Conservation (phyloP, 768 basidiomycete genomes). For the Leucogyrophana mollusca region DNA sequence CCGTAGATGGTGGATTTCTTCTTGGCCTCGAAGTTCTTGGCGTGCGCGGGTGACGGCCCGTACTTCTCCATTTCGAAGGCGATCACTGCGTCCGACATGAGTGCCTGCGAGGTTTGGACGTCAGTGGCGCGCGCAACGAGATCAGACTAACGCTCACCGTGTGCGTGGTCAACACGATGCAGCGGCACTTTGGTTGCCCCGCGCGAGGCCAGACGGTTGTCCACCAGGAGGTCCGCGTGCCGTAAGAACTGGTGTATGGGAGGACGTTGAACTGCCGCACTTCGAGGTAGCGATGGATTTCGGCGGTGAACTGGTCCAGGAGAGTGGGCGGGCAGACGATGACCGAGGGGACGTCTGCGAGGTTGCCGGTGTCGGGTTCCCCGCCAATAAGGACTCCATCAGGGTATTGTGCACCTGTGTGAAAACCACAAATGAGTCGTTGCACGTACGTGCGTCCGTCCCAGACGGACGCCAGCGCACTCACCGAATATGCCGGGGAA, state of each 20-base stretch:
- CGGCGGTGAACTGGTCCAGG: not conserved
- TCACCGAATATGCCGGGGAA: not conserved
- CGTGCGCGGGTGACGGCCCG: too few species aligned
- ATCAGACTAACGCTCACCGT: not conserved
- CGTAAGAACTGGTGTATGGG: not conserved
- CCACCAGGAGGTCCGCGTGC: not conserved
- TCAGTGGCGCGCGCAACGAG: too few species aligned
- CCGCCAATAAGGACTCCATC: not conserved
- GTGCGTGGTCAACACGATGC: not conserved
- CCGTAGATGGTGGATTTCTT: not conserved
- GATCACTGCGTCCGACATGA: too few species aligned
- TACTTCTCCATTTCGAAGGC: too few species aligned
- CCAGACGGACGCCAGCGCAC: not conserved
- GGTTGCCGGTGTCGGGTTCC: not conserved
- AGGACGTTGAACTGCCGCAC: not conserved
- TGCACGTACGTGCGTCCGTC: not conserved
- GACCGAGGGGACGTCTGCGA: not conserved
- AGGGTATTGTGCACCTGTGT: not conserved
- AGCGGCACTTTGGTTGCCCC: not conserved
- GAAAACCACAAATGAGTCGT: not conserved
- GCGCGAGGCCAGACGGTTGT: not conserved
- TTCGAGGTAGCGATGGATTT: not conserved
- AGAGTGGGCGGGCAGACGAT: conserved; percentile 1
- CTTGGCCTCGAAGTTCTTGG: too few species aligned
- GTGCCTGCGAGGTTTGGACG: too few species aligned